Conservation (phyloP, 2,329 filamentous ascomycete species). For the Aureobasidium lini region DNA sequence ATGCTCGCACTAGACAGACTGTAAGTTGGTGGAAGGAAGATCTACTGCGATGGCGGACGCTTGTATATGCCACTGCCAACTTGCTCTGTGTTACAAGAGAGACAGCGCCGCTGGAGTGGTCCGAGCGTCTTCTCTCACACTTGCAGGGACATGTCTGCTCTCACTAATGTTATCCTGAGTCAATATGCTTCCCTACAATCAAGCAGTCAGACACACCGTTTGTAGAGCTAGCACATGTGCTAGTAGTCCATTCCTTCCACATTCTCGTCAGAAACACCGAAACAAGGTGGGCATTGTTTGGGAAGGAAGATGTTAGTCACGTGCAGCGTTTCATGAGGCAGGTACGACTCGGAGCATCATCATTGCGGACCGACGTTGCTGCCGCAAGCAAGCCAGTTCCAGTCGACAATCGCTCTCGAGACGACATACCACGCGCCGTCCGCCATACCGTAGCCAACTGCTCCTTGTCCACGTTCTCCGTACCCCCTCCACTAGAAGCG, state of each 20-base stretch:
- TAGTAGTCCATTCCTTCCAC: background rate
- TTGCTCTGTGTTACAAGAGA: background rate
- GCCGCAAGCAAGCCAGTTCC: background rate
- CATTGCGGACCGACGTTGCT: background rate
- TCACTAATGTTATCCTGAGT: background rate
- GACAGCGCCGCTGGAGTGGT: background rate
- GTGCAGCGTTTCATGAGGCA: background rate
- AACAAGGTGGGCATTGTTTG: background rate
- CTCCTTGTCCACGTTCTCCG: background rate
- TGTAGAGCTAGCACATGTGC: background rate
- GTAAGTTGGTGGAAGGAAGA: background rate
- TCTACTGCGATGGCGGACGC: background rate
- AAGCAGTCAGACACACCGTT: background rate
- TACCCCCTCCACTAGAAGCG: background rate
- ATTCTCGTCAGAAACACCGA: too few species aligned
- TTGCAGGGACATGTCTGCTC: too few species aligned
- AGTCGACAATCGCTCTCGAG: background rate
- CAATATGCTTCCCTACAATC: background rate
- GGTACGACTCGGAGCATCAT: slow-evolving; percentile 1
- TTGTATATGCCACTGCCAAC: background rate
- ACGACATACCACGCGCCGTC: background rate
- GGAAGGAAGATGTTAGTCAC: background rate
- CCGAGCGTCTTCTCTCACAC: background rate
- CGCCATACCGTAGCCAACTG: background rate
- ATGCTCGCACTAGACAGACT: background rate